Conservation (phyloP, 2,329 filamentous ascomycete genomes). For the Hypoxylon sp. region DNA sequence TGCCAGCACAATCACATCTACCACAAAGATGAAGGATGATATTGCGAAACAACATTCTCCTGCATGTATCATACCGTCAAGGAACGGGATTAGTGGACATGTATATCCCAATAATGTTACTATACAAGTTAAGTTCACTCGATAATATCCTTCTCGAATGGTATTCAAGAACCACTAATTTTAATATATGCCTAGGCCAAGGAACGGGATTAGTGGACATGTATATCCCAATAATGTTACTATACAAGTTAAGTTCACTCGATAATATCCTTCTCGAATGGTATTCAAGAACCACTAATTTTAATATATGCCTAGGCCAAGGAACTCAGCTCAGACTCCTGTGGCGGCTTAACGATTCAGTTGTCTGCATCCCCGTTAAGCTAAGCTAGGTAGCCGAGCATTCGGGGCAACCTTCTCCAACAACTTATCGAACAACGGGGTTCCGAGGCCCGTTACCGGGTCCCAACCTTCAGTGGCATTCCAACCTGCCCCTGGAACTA, state of each 20-base stretch:
- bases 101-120: constrained; percentile 12
- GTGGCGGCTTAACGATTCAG: constrained; percentile 11
- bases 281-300: not conserved
- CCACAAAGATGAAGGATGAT: too few species aligned
- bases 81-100: not conserved
- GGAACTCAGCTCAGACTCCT: not conserved
- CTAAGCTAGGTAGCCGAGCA: constrained; percentile 33
- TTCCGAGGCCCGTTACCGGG: constrained; percentile 63
- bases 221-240: constrained; percentile 12
- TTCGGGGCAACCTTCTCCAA: constrained; percentile 43
- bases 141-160: not conserved
- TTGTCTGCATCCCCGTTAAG: constrained; percentile 5
- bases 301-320: not conserved
- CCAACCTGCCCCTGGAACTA: constrained; percentile 57
- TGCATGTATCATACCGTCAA: not conserved
- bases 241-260: constrained; percentile 27
- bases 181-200: not conserved
- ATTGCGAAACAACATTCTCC: not conserved
- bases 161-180: not conserved
- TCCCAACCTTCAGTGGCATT: constrained; percentile 63
- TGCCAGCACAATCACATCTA: too few species aligned
- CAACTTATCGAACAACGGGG: constrained; percentile 60
- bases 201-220: not conserved
- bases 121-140: constrained; percentile 27
- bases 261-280: not conserved